A percentile compares a stretch with the other conserved stretches of the same genome.
phyloP scores from a whole-genome alignment of 139 green algal genomes.

The Chlamydomonas asymmetrica region DNA sequence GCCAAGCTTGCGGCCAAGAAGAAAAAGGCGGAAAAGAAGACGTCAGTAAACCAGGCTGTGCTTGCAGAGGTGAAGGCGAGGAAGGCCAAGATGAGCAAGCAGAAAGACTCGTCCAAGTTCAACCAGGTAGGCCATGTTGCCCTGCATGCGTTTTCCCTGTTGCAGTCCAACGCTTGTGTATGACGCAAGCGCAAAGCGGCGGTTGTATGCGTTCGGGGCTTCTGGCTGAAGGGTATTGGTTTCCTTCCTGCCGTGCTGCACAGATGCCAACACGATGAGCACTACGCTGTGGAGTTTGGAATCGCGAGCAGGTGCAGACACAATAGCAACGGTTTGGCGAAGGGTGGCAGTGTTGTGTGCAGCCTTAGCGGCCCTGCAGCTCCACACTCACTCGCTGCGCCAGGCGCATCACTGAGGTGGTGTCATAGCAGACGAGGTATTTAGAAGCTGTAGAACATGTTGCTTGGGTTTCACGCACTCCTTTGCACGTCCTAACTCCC shows the following conservation, averaged over 20 bases:
- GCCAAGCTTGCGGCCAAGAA: constrained; percentile 51
- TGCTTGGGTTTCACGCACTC: too few relatives aligned
- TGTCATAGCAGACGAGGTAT: too few relatives aligned
- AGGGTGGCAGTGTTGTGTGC: too few relatives aligned
- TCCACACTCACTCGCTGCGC: too few relatives aligned
- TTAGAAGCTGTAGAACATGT: too few relatives aligned
- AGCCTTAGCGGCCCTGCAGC: too few relatives aligned
- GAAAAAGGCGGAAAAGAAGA: constrained; percentile 47
- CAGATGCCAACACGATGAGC: constrained; percentile 19
- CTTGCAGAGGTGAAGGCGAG: constrained; percentile 50
- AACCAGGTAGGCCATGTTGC: constrained; percentile 44
- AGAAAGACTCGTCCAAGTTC: constrained; percentile 47
- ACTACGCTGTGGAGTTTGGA: too few relatives aligned
- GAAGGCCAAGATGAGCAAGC: constrained; percentile 45
- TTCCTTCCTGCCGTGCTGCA: background rate
- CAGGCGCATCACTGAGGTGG: too few relatives aligned
- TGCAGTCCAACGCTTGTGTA: too few relatives aligned
- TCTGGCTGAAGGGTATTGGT: background rate
- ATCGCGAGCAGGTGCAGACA: too few relatives aligned
- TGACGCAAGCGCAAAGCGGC: background rate
- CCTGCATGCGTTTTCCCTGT: background rate
- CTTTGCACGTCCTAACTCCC: too few relatives aligned
- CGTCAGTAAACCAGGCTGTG: constrained; percentile 26
- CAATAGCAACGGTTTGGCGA: too few relatives aligned
- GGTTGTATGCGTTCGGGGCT: background rate